Conservation (phyloP, 768 basidiomycete genomes). For the Boletellus emodensis region DNA sequence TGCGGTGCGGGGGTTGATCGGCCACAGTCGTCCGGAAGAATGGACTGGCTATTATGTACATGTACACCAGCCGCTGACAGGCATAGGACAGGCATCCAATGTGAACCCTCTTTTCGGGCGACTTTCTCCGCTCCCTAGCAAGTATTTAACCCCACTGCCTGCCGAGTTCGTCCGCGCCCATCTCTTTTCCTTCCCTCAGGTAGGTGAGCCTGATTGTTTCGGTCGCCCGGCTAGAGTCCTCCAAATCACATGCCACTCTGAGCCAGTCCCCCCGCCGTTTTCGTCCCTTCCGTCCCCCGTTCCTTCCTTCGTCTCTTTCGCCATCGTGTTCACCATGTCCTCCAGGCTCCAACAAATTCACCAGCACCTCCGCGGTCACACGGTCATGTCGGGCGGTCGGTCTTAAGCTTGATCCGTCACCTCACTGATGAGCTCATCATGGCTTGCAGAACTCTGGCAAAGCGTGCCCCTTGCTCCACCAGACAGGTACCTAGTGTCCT, state of each 20-base stretch:
- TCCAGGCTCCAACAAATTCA: conserved; percentile 58
- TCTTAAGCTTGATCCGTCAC: conserved; percentile 8
- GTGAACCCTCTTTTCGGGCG: not conserved
- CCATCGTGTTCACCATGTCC: conserved; percentile 37
- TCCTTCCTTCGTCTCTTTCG: too few species aligned
- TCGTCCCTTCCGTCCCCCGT: not conserved
- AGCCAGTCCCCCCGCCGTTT: not conserved
- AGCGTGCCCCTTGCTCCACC: conserved; percentile 79
- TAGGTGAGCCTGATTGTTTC: not conserved
- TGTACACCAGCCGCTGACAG: not conserved
- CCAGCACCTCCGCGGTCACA: conserved; percentile 44
- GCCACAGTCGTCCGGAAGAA: not conserved
- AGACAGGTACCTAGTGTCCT: conserved; percentile 54
- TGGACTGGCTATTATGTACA: too few species aligned
- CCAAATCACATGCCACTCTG: conserved; percentile 20
- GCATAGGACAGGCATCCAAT: not conserved
- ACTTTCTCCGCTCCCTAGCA: not conserved
- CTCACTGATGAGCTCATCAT: not conserved
- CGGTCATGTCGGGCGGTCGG: conserved; percentile 54
- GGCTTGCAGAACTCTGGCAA: conserved; percentile 62
- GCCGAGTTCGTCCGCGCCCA: too few species aligned
- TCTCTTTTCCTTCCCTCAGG: not conserved
- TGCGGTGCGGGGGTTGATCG: not conserved
- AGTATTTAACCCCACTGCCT: conserved; percentile 1
- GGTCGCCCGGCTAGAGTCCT: not conserved